These are phyloP conservation scores for Ganoderma sp. DNA, from an alignment of 1,284 basidiomycete species.

Conservation along the genomic window DNA sequence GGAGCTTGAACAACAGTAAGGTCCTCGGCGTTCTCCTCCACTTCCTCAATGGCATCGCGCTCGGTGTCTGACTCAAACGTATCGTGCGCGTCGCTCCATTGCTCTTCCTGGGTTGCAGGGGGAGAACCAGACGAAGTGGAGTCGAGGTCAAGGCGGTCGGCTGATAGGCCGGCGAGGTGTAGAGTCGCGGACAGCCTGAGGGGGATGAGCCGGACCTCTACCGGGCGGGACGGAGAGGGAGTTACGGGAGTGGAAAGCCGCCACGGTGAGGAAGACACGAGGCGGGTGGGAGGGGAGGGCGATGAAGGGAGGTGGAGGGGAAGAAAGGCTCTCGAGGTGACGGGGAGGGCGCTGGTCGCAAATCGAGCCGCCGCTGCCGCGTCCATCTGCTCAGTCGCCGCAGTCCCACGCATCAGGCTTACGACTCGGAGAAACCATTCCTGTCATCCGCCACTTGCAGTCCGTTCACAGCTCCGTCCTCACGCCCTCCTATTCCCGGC, in stretches of 20 bases:
- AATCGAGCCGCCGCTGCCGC: slow-evolving; percentile 25
- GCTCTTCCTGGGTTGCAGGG: slow-evolving; percentile 41
- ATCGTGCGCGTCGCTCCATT: slow-evolving; percentile 48
- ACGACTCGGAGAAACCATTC: slow-evolving; percentile 15
- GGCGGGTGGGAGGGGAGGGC: slow-evolving; percentile 14
- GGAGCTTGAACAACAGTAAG: slow-evolving; percentile 42
- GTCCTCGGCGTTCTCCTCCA: slow-evolving; percentile 38
- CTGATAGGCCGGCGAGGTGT: slow-evolving; percentile 39
- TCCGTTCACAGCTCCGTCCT: slow-evolving; percentile 5
- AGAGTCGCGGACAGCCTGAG: slow-evolving; percentile 27
- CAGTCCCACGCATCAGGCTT: slow-evolving; percentile 26
- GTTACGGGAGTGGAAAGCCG: slow-evolving; percentile 16
- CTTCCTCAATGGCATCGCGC: slow-evolving; percentile 42
- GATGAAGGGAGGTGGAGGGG: slow-evolving; percentile 10
- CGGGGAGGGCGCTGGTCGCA: slow-evolving; percentile 27
- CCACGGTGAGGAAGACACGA: slow-evolving; percentile 18
- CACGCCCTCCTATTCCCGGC: not conserved
- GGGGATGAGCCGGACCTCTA: slow-evolving; percentile 13
- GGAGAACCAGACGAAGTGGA: slow-evolving; percentile 33
- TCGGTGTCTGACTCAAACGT: slow-evolving; percentile 47
- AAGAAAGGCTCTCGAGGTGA: slow-evolving; percentile 24
- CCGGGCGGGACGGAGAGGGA: slow-evolving; percentile 3
- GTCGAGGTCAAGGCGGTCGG: slow-evolving; percentile 37
- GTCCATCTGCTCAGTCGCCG: slow-evolving; percentile 13
- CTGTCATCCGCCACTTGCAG: slow-evolving; percentile 26